These are phyloP conservation scores for Schwanniomyces polymorphus DNA, from an alignment of 805 yeast species.

Conservation along the genomic window DNA sequence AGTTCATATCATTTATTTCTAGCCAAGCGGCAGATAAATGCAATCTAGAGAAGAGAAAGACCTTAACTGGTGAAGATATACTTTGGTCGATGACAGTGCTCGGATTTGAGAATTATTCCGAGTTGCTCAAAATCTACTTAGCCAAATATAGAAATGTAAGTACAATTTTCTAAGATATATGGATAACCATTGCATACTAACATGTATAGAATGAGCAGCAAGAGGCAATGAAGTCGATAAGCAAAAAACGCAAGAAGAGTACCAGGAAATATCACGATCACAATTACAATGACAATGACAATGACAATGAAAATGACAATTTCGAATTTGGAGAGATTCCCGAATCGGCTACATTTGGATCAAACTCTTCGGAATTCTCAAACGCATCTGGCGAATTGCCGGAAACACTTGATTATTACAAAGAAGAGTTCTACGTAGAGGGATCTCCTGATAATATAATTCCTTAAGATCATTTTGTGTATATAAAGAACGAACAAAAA, in stretches of 20 bases:
- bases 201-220: not conserved
- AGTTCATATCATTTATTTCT: constrained; percentile 77
- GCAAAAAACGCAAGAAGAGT: not conserved
- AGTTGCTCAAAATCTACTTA: constrained; percentile 67
- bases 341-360: not conserved
- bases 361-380: not conserved
- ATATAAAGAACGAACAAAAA: no score
- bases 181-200: not conserved
- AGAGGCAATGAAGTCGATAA: not conserved
- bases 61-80: constrained; percentile 78
- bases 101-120: constrained; percentile 82
- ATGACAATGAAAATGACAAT: not conserved
- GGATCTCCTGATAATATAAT: not conserved
- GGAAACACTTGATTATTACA: not conserved
- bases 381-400: not conserved
- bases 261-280: no score
- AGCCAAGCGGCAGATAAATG: constrained; percentile 81
- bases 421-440: not conserved
- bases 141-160: constrained; percentile 22
- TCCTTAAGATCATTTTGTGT: no score
- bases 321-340: not conserved
- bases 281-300: no score
- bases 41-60: constrained; percentile 67
- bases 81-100: constrained; percentile 63
- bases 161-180: not conserved